These are phyloP conservation scores for Sarocladium brachiariae DNA, from an alignment of 2,329 filamentous ascomycete genomes.

Conservation along the genomic window DNA sequence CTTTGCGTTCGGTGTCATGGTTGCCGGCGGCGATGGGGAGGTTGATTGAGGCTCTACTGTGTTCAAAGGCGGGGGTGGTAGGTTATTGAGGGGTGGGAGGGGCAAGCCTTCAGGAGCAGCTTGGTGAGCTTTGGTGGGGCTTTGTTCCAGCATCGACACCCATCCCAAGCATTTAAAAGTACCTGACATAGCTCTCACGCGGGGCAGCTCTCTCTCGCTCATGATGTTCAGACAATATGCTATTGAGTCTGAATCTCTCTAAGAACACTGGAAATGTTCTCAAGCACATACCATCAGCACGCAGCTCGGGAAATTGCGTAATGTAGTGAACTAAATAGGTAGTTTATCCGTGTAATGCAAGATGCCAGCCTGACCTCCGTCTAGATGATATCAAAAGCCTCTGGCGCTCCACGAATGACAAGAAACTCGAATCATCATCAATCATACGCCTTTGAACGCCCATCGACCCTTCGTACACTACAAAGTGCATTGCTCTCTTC, in stretches of 20 bases:
- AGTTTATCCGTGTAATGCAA: no score
- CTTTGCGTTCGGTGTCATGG: constrained; percentile 33
- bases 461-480: neutral
- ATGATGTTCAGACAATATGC: no score
- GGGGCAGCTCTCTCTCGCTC: no score
- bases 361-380: neutral
- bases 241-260: no score
- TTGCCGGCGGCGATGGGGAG: constrained; percentile 9
- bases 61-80: neutral
- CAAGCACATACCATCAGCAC: no score
- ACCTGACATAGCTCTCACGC: no score
- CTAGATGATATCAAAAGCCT: neutral
- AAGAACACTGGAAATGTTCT: no score
- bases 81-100: neutral
- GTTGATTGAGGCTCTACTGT: no score
- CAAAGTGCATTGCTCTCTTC: neutral
- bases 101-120: neutral
- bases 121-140: constrained; percentile 9
- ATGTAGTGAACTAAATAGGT: no score
- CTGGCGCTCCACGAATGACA: neutral
- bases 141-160: no score
- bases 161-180: no score
- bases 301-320: no score
- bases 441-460: neutral
- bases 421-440: constrained; percentile 2